These are phyloP conservation scores for Suhomyces bolitotheri DNA, from an alignment of 1,139 yeast species.

Conservation along the genomic window DNA sequence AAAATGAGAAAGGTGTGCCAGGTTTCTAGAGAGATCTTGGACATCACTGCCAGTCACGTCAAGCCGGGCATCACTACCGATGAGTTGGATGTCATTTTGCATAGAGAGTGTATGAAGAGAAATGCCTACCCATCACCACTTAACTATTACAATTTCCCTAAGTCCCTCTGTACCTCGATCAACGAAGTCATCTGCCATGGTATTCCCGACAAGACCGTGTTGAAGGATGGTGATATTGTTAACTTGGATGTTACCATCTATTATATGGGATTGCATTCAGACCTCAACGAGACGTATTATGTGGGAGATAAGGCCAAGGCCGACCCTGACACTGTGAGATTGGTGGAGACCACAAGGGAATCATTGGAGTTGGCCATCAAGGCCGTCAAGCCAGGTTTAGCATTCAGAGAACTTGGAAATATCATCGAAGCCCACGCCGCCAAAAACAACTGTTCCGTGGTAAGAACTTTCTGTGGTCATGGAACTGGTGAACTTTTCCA, in stretches of 20 bases:
- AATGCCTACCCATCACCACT: slow-evolving; percentile 94
- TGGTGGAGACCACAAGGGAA: slow-evolving; percentile 94
- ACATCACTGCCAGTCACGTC: slow-evolving; percentile 78
- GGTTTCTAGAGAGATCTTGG: slow-evolving; percentile 85
- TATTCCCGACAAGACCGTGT: slow-evolving; percentile 83
- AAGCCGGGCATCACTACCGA: slow-evolving; percentile 93
- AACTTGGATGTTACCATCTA: slow-evolving; percentile 87
- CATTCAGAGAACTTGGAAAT: slow-evolving; percentile 86
- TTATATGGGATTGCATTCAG: slow-evolving; percentile 89
- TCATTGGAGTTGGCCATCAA: slow-evolving; percentile 81
- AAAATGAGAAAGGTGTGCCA: slow-evolving; percentile 72
- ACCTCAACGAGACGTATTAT: slow-evolving; percentile 93
- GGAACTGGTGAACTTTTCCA: slow-evolving; percentile 90
- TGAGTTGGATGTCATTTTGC: slow-evolving; percentile 83
- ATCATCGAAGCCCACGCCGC: slow-evolving; percentile 86
- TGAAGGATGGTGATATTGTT: slow-evolving; percentile 92
- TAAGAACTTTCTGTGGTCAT: slow-evolving; percentile 91
- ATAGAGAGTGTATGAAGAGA: slow-evolving; percentile 83
- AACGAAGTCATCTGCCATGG: slow-evolving; percentile 98
- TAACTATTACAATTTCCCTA: slow-evolving; percentile 93
- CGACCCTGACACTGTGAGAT: slow-evolving; percentile 74
- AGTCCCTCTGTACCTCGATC: slow-evolving; percentile 88
- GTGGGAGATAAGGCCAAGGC: slow-evolving; percentile 86
- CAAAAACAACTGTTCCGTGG: slow-evolving; percentile 79
- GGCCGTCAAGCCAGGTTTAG: slow-evolving; percentile 86